A percentile compares a stretch with the other conserved stretches of the same genome.
Conservation (phyloP, 192 early-diverging fungal species). For the Coemansia sp. region DNA sequence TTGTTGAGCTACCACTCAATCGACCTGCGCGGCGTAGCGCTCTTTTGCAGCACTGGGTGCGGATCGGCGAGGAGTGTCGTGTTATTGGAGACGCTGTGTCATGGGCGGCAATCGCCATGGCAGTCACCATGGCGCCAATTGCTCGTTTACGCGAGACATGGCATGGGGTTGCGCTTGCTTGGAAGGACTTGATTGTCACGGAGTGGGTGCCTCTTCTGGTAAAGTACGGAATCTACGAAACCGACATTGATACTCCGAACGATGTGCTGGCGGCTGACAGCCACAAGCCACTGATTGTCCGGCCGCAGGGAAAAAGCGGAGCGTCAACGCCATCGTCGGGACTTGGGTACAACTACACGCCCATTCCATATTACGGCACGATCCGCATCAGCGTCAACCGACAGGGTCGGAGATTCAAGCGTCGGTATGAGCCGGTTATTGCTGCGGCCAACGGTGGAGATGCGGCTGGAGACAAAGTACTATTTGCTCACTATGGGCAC, state of each 20-base stretch:
- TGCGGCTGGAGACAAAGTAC: constrained; percentile 27
- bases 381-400: constrained; percentile 55
- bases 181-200: constrained; percentile 53
- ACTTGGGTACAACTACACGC: constrained; percentile 21
- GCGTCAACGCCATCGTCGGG: constrained; percentile 18
- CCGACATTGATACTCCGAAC: constrained; percentile 32
- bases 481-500: constrained; percentile 44
- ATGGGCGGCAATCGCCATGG: constrained; percentile 68
- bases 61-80: constrained; percentile 57
- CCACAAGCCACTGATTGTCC: constrained; percentile 28
- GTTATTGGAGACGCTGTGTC: constrained; percentile 62
- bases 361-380: constrained; percentile 65
- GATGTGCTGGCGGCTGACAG: not conserved
- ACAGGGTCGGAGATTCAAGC: constrained; percentile 28
- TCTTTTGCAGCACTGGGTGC: constrained; percentile 70
- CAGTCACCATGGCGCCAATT: constrained; percentile 65
- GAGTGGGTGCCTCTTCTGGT: constrained; percentile 64
- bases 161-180: constrained; percentile 57
- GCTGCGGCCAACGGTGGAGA: constrained; percentile 8
- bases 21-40: constrained; percentile 51
- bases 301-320: constrained; percentile 20
- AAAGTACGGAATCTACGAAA: constrained; percentile 54
- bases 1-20: constrained; percentile 58
- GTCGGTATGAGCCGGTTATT: constrained; percentile 16
- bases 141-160: constrained; percentile 69